A percentile compares a stretch with the other conserved stretches of the same genome.
phyloP scores from a whole-genome alignment of 495 filamentous ascomycete genomes.

The Penicillium antarcticum region DNA sequence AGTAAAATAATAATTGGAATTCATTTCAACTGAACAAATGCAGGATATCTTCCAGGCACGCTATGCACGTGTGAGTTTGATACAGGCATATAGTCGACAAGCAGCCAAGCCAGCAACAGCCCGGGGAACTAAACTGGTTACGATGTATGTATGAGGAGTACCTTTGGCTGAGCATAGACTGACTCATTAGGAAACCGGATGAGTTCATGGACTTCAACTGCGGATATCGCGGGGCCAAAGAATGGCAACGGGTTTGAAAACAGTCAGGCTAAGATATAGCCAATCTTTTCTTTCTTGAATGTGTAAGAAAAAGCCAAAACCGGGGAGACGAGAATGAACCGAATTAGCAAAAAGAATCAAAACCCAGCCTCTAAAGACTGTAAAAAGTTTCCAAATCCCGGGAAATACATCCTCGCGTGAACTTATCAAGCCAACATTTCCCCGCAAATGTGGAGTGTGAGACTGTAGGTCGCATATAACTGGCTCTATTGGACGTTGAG shows the following conservation, averaged over 20 bases:
- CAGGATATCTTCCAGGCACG: conserved; percentile 22
- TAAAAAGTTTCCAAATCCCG: too few species aligned
- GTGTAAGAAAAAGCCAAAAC: too few species aligned
- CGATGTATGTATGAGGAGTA: conserved; percentile 17
- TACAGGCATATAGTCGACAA: conserved; percentile 31
- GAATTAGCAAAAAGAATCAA: too few species aligned
- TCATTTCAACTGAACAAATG: background rate
- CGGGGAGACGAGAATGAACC: too few species aligned
- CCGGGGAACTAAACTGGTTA: conserved; percentile 23
- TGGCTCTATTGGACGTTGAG: background rate
- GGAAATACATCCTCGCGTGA: too few species aligned
- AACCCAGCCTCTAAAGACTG: too few species aligned
- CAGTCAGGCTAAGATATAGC: background rate
- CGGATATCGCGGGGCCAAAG: conserved; percentile 31
- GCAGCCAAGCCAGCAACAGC: conserved; percentile 32
- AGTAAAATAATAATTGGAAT: background rate
- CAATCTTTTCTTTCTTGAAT: too few species aligned
- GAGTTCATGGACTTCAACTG: conserved; percentile 47
- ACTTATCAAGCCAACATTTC: too few species aligned
- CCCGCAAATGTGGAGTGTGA: background rate
- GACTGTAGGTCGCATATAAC: background rate
- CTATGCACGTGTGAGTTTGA: conserved; percentile 17
- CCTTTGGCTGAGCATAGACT: background rate
- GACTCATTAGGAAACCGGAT: conserved; percentile 20
- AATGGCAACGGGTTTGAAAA: background rate